A percentile compares a stretch with the other conserved stretches of the same genome.
Conservation (phyloP, 495 filamentous ascomycete species). For the Aspergillus campestris region DNA sequence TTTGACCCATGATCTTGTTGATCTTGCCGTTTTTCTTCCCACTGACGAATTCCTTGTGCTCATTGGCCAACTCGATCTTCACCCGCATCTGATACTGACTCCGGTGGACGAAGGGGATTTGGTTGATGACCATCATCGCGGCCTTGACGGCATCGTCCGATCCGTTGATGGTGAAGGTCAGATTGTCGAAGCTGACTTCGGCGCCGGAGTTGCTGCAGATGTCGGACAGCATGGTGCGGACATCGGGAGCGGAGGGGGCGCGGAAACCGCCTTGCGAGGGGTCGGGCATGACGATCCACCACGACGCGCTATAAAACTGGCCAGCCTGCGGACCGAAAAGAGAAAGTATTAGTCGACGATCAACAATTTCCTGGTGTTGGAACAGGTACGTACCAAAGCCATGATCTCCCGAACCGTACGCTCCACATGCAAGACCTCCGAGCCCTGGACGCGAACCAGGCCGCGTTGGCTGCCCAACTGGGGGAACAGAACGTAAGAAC, state of each 20-base stretch:
- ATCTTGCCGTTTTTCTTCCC: slow-evolving; percentile 99
- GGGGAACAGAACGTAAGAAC: slow-evolving; percentile 86
- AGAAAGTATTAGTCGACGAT: too few relatives aligned
- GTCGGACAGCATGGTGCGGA: slow-evolving; percentile 84
- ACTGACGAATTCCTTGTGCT: slow-evolving; percentile 98
- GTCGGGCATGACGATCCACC: slow-evolving; percentile 83
- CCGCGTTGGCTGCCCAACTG: slow-evolving; percentile 71
- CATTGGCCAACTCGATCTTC: slow-evolving; percentile 97
- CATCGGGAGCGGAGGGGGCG: slow-evolving; percentile 64
- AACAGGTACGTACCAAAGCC: slow-evolving; percentile 56
- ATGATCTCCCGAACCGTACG: slow-evolving; percentile 91
- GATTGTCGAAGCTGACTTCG: slow-evolving; percentile 87
- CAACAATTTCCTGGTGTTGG: too few relatives aligned
- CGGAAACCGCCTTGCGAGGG: slow-evolving; percentile 48
- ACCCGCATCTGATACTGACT: slow-evolving; percentile 88
- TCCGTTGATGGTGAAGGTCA: slow-evolving; percentile 87
- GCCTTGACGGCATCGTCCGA: slow-evolving; percentile 93
- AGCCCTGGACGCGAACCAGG: slow-evolving; percentile 79
- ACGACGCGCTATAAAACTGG: slow-evolving; percentile 95
- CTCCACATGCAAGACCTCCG: slow-evolving; percentile 86
- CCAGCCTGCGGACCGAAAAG: slow-evolving; percentile 50
- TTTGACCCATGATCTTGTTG: slow-evolving; percentile 99
- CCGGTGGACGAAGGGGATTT: slow-evolving; percentile 80
- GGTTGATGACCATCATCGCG: slow-evolving; percentile 83
- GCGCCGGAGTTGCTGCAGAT: slow-evolving; percentile 94